Conservation (phyloP, 2,329 filamentous ascomycete species). For the Aspergillus sclerotialis region DNA sequence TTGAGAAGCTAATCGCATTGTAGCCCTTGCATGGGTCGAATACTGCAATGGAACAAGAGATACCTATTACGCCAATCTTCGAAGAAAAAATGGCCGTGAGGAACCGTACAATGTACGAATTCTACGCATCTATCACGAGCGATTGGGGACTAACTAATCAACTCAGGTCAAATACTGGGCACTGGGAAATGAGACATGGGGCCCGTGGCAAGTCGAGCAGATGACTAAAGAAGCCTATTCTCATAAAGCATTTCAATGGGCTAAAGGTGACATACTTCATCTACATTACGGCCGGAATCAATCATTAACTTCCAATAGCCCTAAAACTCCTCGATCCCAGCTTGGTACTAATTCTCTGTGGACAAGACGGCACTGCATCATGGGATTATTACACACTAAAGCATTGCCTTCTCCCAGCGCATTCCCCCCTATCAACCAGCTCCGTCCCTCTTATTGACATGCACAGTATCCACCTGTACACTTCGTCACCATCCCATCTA, state of each 20-base stretch:
- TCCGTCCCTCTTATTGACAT: conserved; percentile 57
- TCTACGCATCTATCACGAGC: too few species aligned
- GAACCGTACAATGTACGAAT: conserved; percentile 61
- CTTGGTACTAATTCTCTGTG: conserved; percentile 66
- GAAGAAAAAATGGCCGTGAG: conserved; percentile 65
- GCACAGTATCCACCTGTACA: conserved; percentile 78
- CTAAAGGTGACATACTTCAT: conserved; percentile 38
- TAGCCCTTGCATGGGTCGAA: conserved; percentile 69
- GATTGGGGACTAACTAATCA: conserved; percentile 12
- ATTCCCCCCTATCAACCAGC: conserved; percentile 35
- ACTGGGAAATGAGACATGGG: conserved; percentile 66
- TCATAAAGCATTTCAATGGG: conserved; percentile 53
- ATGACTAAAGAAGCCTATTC: conserved; percentile 55
- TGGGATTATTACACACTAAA: conserved; percentile 72
- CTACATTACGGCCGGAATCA: neutral
- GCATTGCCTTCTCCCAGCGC: conserved; percentile 52
- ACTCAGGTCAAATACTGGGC: conserved; percentile 72
- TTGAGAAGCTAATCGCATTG: neutral
- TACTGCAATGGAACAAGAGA: conserved; percentile 76
- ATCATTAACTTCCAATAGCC: conserved; percentile 16
- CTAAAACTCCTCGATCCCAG: conserved; percentile 52
- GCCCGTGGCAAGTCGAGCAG: conserved; percentile 54
- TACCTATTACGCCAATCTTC: conserved; percentile 75
- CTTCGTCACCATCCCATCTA: conserved; percentile 50
- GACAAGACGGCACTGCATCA: conserved; percentile 58